Conservation (phyloP, 2,329 filamentous ascomycete species). For the Cyphellophora attinorum region DNA sequence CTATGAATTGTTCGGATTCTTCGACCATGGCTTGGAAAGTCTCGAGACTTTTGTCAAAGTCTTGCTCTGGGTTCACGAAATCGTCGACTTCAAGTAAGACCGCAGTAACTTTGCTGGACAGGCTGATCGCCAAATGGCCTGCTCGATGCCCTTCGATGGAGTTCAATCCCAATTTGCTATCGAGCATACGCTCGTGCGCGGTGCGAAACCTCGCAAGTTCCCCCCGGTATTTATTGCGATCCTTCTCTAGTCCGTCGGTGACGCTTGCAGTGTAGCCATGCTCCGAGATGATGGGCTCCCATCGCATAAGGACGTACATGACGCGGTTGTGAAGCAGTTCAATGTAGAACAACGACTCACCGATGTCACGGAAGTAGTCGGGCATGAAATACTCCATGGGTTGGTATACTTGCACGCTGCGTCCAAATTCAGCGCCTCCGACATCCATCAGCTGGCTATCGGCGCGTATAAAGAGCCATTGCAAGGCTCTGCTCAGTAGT, state of each 20-base stretch:
- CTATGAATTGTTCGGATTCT: slow-evolving; percentile 1
- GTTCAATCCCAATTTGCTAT: neutral
- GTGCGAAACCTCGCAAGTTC: neutral
- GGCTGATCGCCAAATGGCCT: neutral
- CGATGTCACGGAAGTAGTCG: neutral
- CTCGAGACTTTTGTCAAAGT: neutral
- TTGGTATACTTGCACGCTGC: neutral
- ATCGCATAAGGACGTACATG: neutral
- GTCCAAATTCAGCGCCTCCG: neutral
- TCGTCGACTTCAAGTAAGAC: slow-evolving; percentile 1
- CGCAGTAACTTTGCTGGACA: neutral
- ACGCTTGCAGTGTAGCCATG: neutral
- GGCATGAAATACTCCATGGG: neutral
- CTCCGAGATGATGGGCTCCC: neutral
- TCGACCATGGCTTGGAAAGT: neutral
- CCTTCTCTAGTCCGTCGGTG: neutral
- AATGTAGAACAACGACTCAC: neutral
- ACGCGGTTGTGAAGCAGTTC: neutral
- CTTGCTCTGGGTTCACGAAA: neutral
- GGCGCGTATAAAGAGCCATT: slow-evolving; percentile 3
- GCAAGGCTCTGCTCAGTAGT: neutral
- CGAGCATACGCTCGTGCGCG: neutral
- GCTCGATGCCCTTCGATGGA: neutral
- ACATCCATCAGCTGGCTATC: slow-evolving; percentile 7
- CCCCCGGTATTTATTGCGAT: neutral